Base-by-base conservation (phyloP, 2,329 filamentous ascomycete genomes). In the Pleoardoris graminearum region DNA sequence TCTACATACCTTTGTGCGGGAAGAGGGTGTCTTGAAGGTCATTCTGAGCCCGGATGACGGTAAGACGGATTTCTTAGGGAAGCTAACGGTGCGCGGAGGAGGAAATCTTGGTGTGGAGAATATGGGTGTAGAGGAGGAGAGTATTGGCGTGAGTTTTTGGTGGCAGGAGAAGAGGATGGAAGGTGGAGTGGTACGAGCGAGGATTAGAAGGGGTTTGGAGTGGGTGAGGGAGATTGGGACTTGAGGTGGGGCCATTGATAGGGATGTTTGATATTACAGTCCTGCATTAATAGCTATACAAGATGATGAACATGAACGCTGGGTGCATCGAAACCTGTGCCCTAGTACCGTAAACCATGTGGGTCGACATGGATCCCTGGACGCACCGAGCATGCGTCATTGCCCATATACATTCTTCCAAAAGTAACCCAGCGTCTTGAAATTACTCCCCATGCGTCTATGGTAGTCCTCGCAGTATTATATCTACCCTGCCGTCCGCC, bases 1-100 rank as follows among this genome's bases (percentile, higher is more conserved):
- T 4, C 30, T 43, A 4, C 10, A 36, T 14, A 11, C 7, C 3
- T 49, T 41, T 33, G 37, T 33, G 19, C 17, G 35, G 3, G 47
- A 42, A 22, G 47, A 49, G 10, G n/a, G 47, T n/a, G 19, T 49
- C 19, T 14, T 49, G 27, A 49, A 42, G 22, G 47, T 49, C 5
- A 32, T 49, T 22, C 7, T 49, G 3, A 33, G 36, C 29, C 29
- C 29, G 36, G 36, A 49, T 33, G 16, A 17, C 2, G 47, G 29
- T 27, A 22, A 7, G 29, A 42, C 27, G 22, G 37, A 49, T 25
- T 22, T 49, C 8, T 27, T 49, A 29, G 36, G 35, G 19, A 42
- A 27, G 37, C 3, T 49, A 7, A 42, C 37, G 27, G 42, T 45
- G 4, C 29, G 19, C 14, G 37, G 14, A 11, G 47, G 17, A 16